Conservation (phyloP, 2,329 filamentous ascomycete genomes). For the Zymoseptoria brevis region DNA sequence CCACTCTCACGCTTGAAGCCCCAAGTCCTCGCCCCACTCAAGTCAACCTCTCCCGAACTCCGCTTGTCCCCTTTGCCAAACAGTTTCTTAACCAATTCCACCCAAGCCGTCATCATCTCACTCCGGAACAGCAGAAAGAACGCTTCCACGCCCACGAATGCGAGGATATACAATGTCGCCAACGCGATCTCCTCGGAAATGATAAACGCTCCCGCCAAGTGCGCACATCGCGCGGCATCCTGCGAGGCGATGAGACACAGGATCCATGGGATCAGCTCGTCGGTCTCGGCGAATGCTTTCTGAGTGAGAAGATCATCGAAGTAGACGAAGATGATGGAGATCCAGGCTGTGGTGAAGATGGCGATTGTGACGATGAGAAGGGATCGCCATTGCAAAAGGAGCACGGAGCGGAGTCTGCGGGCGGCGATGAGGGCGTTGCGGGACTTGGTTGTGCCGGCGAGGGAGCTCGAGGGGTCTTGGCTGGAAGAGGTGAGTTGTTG, state of each 20-base stretch:
- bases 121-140: conserved; percentile 18
- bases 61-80: conserved; percentile 7
- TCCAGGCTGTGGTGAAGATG: conserved; percentile 35
- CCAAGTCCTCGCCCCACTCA: background rate
- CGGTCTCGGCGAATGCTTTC: conserved; percentile 15
- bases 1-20: background rate
- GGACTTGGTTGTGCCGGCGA: conserved; percentile 14
- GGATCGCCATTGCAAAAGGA: conserved; percentile 75
- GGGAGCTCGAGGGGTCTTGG: conserved; percentile 7
- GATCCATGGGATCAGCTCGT: conserved; percentile 21
- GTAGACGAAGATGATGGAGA: conserved; percentile 22
- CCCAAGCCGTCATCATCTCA: conserved; percentile 19
- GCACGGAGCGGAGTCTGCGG: conserved; percentile 65
- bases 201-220: conserved; percentile 14
- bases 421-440: conserved; percentile 55
- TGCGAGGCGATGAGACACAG: conserved; percentile 19
- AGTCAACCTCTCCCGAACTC: background rate
- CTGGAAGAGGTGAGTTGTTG: conserved; percentile 10
- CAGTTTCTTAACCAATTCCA: conserved; percentile 5
- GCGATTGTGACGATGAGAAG: conserved; percentile 74
- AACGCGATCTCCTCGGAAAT: conserved; percentile 15
- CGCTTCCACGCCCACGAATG: conserved; percentile 19
- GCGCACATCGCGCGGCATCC: conserved; percentile 14
- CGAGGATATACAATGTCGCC: conserved; percentile 20
- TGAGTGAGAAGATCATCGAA: conserved; percentile 15